A percentile compares a stretch with the other conserved stretches of the same genome.
phyloP scores from a whole-genome alignment of 495 filamentous ascomycete species.

The Talaromyces trachyspermus region DNA sequence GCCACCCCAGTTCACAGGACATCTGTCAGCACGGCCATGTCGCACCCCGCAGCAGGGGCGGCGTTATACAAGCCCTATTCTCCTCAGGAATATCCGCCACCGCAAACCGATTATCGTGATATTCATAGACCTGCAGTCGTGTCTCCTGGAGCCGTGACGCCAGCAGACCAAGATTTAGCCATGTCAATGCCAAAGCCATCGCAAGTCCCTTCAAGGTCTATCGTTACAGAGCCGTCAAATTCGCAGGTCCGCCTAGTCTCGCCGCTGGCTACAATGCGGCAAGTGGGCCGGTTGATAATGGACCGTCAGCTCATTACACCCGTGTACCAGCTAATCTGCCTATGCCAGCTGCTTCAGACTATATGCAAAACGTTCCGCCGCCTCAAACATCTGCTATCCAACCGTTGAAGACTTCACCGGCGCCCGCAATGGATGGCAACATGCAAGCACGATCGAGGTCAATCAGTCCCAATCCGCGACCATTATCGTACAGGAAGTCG shows the following conservation, averaged over 20 bases:
- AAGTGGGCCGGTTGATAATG: slow-evolving; percentile 17
- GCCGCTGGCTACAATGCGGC: slow-evolving; percentile 61
- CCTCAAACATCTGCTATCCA: slow-evolving; percentile 23
- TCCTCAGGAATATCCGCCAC: slow-evolving; percentile 21
- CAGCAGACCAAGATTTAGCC: slow-evolving; percentile 49
- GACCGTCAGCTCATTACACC: slow-evolving; percentile 14
- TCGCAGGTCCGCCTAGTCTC: slow-evolving; percentile 57
- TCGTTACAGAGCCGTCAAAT: slow-evolving; percentile 23
- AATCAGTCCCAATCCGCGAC: slow-evolving; percentile 56
- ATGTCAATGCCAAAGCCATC: slow-evolving; percentile 24
- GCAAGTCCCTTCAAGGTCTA: slow-evolving; percentile 13
- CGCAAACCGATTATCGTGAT: slow-evolving; percentile 8
- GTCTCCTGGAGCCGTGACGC: slow-evolving; percentile 4
- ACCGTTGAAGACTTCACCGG: slow-evolving; percentile 32
- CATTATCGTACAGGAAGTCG: slow-evolving; percentile 60
- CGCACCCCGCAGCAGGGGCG: slow-evolving; percentile 21
- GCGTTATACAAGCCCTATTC: slow-evolving; percentile 30
- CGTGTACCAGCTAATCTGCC: slow-evolving; percentile 1
- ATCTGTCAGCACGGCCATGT: slow-evolving; percentile 21
- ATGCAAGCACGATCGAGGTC: slow-evolving; percentile 18
- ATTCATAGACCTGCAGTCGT: background rate
- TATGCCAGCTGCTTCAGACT: background rate
- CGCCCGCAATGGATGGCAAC: slow-evolving; percentile 18
- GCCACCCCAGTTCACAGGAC: slow-evolving; percentile 43
- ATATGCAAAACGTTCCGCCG: slow-evolving; percentile 6